Evolutionary conservation across 2,329 filamentous ascomycete species (phyloP), one percentile per base, ranked within the genome.

Genomic region (Trichoderma breve): DNA sequence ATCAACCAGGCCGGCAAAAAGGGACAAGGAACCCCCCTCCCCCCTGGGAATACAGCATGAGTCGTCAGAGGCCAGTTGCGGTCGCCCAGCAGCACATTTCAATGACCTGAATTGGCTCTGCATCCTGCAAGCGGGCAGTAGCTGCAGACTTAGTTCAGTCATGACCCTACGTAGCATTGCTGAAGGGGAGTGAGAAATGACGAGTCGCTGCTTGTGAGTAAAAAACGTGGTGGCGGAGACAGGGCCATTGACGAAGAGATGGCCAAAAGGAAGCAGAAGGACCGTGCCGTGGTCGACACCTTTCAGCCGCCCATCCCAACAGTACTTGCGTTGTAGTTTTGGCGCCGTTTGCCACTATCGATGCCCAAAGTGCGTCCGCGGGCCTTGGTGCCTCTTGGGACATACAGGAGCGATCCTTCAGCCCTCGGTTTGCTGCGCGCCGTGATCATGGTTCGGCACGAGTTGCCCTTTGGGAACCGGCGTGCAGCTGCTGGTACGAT

Each of bases 101-200:
- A 61, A 26, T 26, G 47, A 26, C 58, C 53, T 60, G 30, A 67
- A 21, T 26, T 67, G 53, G 36, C 39, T n/a, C 14, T 53, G 47
- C 66, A 69, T 47, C 43, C 51, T n/a, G 57, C 66, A 69, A 21
- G 66, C 28, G 39, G n/a, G 43, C 60, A 32, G 68, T 57, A 63
- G 58, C 47, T 70, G 68, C 68, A 70, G 43, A 12, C 18, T 53
- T 71, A 66, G 70, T 28, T 14, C 55, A 60, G 21, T n/a, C 62
- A 53, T 36, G 43, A 39, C 55, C 66, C 30, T 69, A 53, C 66
- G 43, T 51, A 36, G 26, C 36, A 62, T 21, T 69, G 55, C 36
- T 51, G 28, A 58, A 61, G 6, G 28, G 26, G 21, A 21, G 57
- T 51, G 57, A 67, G 21, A 71, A 32, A 53, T 71, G 70, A 71